A percentile compares a stretch with the other conserved stretches of the same genome.
Conservation (phyloP, 768 basidiomycete species). For the Dentipellis sp. region DNA sequence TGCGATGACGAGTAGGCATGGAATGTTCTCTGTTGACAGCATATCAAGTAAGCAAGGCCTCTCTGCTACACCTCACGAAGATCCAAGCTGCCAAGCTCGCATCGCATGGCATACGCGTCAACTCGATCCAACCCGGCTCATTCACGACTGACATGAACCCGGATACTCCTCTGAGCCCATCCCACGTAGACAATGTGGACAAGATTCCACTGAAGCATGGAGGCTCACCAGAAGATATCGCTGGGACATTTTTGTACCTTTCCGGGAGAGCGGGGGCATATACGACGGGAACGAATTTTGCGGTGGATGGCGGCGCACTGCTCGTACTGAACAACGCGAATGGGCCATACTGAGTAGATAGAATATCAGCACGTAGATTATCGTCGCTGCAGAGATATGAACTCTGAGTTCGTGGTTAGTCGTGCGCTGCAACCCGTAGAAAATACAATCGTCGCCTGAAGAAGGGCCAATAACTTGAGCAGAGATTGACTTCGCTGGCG, state of each 20-base stretch:
- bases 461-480: too few species aligned
- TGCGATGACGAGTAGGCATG: slow-evolving; percentile 37
- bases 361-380: too few species aligned
- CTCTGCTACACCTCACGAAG: background rate
- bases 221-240: slow-evolving; percentile 61
- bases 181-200: slow-evolving; percentile 28
- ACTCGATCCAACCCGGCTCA: background rate
- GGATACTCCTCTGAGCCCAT: slow-evolving; percentile 27
- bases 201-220: slow-evolving; percentile 52
- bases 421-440: too few species aligned
- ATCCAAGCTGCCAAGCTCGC: background rate
- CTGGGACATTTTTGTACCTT: slow-evolving; percentile 63
- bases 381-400: too few species aligned
- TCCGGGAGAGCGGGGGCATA: slow-evolving; percentile 72
- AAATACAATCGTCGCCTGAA: too few species aligned
- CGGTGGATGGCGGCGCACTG: slow-evolving; percentile 64
- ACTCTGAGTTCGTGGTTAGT: too few species aligned
- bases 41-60: background rate
- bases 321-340: background rate
- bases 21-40: background rate
- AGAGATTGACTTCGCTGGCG: too few species aligned
- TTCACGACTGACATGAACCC: background rate
- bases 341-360: background rate
- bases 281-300: slow-evolving; percentile 67
- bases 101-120: background rate